These are phyloP conservation scores for Stachybotrys chlorohalonatus DNA, from an alignment of 2,329 filamentous ascomycete species.

Conservation along the genomic window DNA sequence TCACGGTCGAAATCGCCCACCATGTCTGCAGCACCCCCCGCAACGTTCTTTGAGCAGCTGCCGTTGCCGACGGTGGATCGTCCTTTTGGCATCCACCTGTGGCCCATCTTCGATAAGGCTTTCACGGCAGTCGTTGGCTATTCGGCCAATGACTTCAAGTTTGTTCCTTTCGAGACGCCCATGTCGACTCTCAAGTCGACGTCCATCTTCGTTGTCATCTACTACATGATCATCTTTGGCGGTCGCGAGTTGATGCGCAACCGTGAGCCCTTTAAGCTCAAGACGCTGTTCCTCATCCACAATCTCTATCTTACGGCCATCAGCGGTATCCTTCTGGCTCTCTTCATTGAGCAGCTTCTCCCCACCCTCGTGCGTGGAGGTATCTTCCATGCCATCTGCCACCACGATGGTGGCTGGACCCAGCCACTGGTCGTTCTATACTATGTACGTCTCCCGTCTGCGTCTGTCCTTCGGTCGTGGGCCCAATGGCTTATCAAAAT, in stretches of 20 bases:
- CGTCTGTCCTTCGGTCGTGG: not conserved
- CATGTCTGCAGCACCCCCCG: slow-evolving; percentile 26
- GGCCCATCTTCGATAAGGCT: slow-evolving; percentile 88
- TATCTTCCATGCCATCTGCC: slow-evolving; percentile 83
- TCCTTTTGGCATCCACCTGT: slow-evolving; percentile 84
- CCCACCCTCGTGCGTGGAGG: slow-evolving; percentile 73
- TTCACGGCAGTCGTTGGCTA: slow-evolving; percentile 73
- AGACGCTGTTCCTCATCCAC: slow-evolving; percentile 85
- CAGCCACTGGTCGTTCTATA: slow-evolving; percentile 88
- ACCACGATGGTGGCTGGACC: slow-evolving; percentile 78
- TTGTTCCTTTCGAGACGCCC: slow-evolving; percentile 71
- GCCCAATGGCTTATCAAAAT: slow-evolving; percentile 43
- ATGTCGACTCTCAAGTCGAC: slow-evolving; percentile 87
- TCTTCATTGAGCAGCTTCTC: slow-evolving; percentile 87
- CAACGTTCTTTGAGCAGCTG: slow-evolving; percentile 44
- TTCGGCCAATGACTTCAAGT: slow-evolving; percentile 77
- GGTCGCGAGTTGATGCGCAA: slow-evolving; percentile 89
- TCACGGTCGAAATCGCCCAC: not conserved
- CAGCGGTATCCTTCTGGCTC: slow-evolving; percentile 67
- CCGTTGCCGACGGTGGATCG: slow-evolving; percentile 77
- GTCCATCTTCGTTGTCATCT: slow-evolving; percentile 69
- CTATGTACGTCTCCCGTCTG: slow-evolving; percentile 58
- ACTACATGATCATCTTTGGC: slow-evolving; percentile 91
- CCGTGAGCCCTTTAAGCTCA: slow-evolving; percentile 76
- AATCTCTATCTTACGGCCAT: slow-evolving; percentile 90